Evolutionary conservation across 345 rosid genomes (phyloP), one percentile per base, ranked within the genome.

Genomic region (Barbarea vulgaris): DNA sequence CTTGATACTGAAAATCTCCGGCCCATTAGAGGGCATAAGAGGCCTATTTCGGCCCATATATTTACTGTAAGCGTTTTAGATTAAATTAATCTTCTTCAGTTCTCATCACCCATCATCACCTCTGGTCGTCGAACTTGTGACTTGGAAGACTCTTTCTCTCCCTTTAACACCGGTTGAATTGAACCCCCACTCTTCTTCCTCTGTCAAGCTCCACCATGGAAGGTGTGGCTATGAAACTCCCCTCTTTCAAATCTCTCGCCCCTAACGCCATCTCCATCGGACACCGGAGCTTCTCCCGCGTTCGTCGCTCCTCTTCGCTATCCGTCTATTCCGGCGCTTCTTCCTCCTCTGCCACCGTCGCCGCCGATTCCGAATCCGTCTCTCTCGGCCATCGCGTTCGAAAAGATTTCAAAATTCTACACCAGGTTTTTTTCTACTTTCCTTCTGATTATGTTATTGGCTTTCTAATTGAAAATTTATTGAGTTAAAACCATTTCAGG

Each of bases 331-430:
- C 81, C 37, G 67, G 72, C 46, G 70, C 80, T 15, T 73, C 84
- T 12, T 79, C 77, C 15, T 70, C 80, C 24, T 82, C 76, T 42
- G 66, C 79, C 41, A 15, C 79, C 41, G 11, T 56, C 79, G 47
- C 67, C 53, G 77, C 76, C 27, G 59, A 74, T 64, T 50, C 84
- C 41, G 83, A 67, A 27, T 59, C 87, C 65, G 68, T 81, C 67
- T 89, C 98, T 18, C 91, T 93, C 30, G 97, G 98, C 67, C 96
- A 89, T 76, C 59, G 77, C 44, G 83, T 86, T 78, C 88, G 94
- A 4, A 91, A 90, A 22, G 97, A 93, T 81, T 91, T 93, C 76
- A 87, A 88, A 36, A 87, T 93, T 74, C 94, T 93, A 31, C 94
- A 87, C 70, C 96, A 87, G 94, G 96, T 91, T 7, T 34, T 33